Conservation (phyloP, 2,329 filamentous ascomycete genomes). For the Pestalotiopsis sp. region DNA sequence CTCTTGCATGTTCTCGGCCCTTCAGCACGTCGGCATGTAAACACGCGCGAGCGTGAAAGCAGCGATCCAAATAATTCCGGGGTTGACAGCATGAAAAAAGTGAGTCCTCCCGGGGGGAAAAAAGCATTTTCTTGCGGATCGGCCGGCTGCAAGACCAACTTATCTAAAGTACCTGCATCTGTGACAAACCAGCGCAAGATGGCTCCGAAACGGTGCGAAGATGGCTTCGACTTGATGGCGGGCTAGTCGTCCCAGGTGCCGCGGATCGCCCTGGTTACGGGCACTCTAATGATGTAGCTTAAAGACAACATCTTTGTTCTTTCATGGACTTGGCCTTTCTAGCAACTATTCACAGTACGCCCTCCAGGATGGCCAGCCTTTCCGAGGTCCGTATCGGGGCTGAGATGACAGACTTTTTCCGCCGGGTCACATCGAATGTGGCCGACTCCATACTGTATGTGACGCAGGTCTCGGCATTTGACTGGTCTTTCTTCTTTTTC, state of each 20-base stretch:
- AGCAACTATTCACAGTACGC: background rate
- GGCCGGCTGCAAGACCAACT: background rate
- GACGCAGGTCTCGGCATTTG: background rate
- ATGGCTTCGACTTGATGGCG: background rate
- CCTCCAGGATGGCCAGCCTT: background rate
- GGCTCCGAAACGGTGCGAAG: background rate
- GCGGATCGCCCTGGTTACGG: background rate
- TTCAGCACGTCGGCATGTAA: no score
- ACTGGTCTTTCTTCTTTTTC: background rate
- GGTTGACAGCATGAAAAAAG: background rate
- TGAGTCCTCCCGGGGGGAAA: background rate
- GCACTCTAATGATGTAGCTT: background rate
- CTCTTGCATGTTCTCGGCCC: no score
- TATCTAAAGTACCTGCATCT: background rate
- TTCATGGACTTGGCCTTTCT: background rate
- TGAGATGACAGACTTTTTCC: background rate
- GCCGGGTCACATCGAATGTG: background rate
- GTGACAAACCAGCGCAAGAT: conserved; percentile 2
- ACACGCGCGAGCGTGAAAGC: background rate
- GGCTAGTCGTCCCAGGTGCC: background rate
- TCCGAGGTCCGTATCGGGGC: background rate
- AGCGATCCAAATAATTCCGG: background rate
- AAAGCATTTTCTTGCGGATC: background rate
- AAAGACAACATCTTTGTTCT: background rate
- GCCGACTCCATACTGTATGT: background rate